Evolutionary conservation across 2,329 filamentous ascomycete genomes (phyloP).

Genomic region (Exophiala aquamarina): DNA sequence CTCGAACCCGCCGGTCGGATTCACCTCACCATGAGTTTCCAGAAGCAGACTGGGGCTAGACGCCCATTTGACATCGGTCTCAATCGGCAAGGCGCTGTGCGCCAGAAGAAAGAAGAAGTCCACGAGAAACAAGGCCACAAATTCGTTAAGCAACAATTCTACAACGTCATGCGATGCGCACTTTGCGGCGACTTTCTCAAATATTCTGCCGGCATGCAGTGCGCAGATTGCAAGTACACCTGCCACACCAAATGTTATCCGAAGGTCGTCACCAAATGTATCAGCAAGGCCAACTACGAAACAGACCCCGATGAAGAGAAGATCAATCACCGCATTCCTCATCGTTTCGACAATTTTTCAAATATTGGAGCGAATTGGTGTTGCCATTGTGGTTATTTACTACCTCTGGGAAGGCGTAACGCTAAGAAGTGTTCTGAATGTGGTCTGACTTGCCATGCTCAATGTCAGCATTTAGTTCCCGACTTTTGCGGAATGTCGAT

Average conservation of each 20-base stretch:
- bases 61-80: conserved; percentile 84
- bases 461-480: conserved; percentile 91
- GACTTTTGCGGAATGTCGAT: conserved; percentile 99
- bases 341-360: conserved; percentile 93
- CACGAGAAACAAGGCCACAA: conserved; percentile 99
- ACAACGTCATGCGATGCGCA: conserved; percentile 99
- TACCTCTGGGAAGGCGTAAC: conserved; percentile 93
- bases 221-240: conserved; percentile 98
- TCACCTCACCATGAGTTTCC: conserved; percentile 85
- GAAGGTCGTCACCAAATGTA: conserved; percentile 98
- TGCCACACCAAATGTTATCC: conserved; percentile 97
- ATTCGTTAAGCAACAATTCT: conserved; percentile 97
- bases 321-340: conserved; percentile 98
- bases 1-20: conserved; percentile 92
- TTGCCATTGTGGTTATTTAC: conserved; percentile 94
- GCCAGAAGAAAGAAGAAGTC: conserved; percentile 96
- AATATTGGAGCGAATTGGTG: conserved; percentile 99
- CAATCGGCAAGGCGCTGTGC: conserved; percentile 90
- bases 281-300: conserved; percentile 98
- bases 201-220: conserved; percentile 98
- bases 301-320: conserved; percentile 98
- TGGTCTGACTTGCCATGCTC: conserved; percentile 82
- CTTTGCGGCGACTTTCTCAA: conserved; percentile 98
- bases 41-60: conserved; percentile 83
- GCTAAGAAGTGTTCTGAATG: conserved; percentile 92